phyloP scores from a whole-genome alignment of 2,329 filamentous ascomycete genomes.

The Trichoderma asperellum region DNA sequence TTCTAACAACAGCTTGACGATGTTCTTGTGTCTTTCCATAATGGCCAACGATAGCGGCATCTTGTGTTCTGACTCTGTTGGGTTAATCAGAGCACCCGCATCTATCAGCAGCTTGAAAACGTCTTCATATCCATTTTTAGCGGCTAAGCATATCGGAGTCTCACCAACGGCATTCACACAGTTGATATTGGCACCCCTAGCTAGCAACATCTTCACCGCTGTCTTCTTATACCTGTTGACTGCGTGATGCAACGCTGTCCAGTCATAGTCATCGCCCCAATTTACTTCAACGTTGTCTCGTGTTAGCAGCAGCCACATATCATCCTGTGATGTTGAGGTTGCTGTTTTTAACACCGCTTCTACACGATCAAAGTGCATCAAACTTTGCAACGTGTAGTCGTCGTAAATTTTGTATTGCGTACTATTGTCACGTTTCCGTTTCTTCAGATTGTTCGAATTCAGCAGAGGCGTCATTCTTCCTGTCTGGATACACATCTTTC shows the following conservation, averaged over 20 bases:
- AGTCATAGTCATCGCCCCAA: not conserved
- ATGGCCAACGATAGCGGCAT: not conserved
- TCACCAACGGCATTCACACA: not conserved
- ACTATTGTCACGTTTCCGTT: not conserved
- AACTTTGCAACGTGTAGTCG: not conserved
- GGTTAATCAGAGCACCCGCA: not conserved
- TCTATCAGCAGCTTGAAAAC: not conserved
- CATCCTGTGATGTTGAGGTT: not conserved
- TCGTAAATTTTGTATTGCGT: not conserved
- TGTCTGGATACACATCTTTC: not conserved
- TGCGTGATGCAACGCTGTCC: not conserved
- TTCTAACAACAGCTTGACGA: not conserved
- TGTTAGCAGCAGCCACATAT: conserved; percentile 2
- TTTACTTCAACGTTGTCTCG: not conserved
- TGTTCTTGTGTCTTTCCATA: not conserved
- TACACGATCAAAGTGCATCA: not conserved
- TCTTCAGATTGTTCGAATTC: not conserved
- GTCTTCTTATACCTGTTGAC: not conserved
- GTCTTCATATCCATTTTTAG: not conserved
- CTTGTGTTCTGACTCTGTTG: not conserved
- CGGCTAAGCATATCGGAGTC: not conserved
- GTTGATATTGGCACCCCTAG: not conserved
- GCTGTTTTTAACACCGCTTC: not conserved
- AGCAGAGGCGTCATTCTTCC: not conserved
- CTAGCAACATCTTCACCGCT: not conserved